Conservation (phyloP, 2,329 filamentous ascomycete species). For the Xylaria sp. region DNA sequence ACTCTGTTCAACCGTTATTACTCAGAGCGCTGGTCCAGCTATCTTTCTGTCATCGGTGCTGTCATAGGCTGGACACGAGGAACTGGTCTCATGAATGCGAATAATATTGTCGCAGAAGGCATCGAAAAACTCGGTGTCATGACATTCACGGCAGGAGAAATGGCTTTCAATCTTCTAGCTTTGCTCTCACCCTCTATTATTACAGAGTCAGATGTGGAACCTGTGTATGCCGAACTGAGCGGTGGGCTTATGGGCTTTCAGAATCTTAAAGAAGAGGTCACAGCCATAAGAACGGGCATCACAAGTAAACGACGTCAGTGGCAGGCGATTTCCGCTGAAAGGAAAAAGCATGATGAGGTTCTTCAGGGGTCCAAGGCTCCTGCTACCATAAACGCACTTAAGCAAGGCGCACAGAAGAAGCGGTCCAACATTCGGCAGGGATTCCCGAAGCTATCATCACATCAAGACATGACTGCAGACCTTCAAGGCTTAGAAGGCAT, state of each 20-base stretch:
- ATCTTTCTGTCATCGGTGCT: slow-evolving; percentile 96
- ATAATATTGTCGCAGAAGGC: slow-evolving; percentile 96
- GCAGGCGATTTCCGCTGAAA: slow-evolving; percentile 30
- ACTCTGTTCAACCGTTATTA: slow-evolving; percentile 99
- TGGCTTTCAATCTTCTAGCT: slow-evolving; percentile 98
- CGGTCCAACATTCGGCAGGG: slow-evolving; percentile 34
- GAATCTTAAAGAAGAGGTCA: slow-evolving; percentile 94
- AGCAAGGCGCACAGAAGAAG: slow-evolving; percentile 19
- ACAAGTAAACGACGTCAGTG: slow-evolving; percentile 77
- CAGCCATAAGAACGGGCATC: slow-evolving; percentile 89
- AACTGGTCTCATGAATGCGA: slow-evolving; percentile 96
- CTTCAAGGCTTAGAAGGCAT: slow-evolving; percentile 91
- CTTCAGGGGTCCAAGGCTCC: slow-evolving; percentile 17
- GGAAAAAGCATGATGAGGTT: slow-evolving; percentile 25
- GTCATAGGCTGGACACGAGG: slow-evolving; percentile 99
- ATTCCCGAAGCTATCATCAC: slow-evolving; percentile 82
- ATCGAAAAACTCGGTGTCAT: slow-evolving; percentile 96
- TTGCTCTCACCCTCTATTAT: slow-evolving; percentile 94
- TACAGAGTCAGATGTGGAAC: slow-evolving; percentile 92
- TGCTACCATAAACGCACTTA: not conserved
- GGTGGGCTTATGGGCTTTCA: slow-evolving; percentile 97
- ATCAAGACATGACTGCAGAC: slow-evolving; percentile 86
- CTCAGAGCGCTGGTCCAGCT: slow-evolving; percentile 96
- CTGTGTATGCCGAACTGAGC: slow-evolving; percentile 96
- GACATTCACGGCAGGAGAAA: slow-evolving; percentile 98